These are phyloP conservation scores for Anethum foeniculum DNA, from an alignment of 140 eudicot genomes.

Conservation along the genomic window DNA sequence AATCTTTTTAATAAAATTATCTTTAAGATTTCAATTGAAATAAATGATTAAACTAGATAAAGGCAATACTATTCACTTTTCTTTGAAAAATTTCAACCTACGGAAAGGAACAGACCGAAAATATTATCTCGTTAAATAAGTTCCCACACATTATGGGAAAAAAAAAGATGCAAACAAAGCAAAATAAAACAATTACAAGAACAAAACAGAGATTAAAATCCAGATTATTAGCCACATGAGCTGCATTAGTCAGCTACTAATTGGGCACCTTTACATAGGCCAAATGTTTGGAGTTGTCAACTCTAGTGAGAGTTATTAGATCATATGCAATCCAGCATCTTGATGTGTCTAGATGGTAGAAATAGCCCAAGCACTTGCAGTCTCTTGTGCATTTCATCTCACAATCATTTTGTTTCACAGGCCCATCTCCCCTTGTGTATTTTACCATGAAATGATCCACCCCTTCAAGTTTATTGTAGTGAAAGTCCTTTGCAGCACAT, in stretches of 20 bases:
- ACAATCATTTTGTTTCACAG: background rate
- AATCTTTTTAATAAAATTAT: too few species aligned
- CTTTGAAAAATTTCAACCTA: too few species aligned
- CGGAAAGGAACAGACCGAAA: too few species aligned
- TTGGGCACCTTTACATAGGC: background rate
- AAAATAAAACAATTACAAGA: background rate
- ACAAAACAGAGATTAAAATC: background rate
- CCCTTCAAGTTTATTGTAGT: background rate
- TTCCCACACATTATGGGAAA: too few species aligned
- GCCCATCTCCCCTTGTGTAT: background rate
- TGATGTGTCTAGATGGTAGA: background rate
- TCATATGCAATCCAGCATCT: background rate
- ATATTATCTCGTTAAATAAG: too few species aligned
- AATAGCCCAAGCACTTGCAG: conserved; percentile 3
- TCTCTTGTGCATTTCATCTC: background rate
- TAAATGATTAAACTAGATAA: too few species aligned
- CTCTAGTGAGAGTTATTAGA: background rate
- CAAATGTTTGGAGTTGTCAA: background rate
- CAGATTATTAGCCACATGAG: too few species aligned
- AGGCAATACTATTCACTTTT: too few species aligned
- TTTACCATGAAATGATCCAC: background rate
- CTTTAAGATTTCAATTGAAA: too few species aligned
- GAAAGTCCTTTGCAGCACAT: conserved; percentile 1
- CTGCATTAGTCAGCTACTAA: background rate
- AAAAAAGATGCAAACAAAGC: too few species aligned